Evolutionary conservation across 495 filamentous ascomycete genomes (phyloP), one percentile per base, ranked within the genome.

Genomic region (Copromyces sp.): DNA sequence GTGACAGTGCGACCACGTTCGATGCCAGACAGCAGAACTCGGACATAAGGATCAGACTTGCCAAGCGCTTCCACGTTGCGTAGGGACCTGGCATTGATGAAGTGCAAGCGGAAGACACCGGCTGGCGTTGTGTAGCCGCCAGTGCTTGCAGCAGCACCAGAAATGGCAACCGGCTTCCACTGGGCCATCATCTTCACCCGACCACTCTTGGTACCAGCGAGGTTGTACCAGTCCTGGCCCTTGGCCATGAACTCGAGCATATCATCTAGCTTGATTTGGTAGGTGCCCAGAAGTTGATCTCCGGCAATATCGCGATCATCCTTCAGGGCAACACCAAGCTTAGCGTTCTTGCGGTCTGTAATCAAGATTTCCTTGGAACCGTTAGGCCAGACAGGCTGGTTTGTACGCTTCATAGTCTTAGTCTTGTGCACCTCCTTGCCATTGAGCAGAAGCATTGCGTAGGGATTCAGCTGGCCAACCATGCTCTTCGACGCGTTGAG

Each of bases 61-160:
- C 95, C 96, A 83, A 99, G 88, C 53, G 93, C 91, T 78, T 99
- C 95, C 70, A 98, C 83, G 80, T 99, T 99, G 65, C 94, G 93
- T 29, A 99, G 87, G 70, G 93, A 86, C 68, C 86, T 87, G 38
- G 92, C 95, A 71, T 87, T 89, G 83, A 92, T 90, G 84, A 98
- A 97, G 79, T 99, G 94, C 74, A 99, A 83, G 72, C 95, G 89
- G 89, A 98, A 90, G 45, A 98, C 94, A 78, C 95, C 95, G 70
- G 98, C 92, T 3, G 95, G 95, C 7, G 93, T 94, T 70, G 94
- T 82, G 79, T 98, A 99, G 40, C 96, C 96, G 72, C 94, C 92
- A 69, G 91, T 91, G 72, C 93, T 92, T 32, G 87, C 87, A 39
- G 89, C 78, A 39, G 86, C 84, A 11, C 93, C 94, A 44, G 91